phyloP scores from a whole-genome alignment of 768 basidiomycete genomes.

The Fomitopsis pulvina region DNA sequence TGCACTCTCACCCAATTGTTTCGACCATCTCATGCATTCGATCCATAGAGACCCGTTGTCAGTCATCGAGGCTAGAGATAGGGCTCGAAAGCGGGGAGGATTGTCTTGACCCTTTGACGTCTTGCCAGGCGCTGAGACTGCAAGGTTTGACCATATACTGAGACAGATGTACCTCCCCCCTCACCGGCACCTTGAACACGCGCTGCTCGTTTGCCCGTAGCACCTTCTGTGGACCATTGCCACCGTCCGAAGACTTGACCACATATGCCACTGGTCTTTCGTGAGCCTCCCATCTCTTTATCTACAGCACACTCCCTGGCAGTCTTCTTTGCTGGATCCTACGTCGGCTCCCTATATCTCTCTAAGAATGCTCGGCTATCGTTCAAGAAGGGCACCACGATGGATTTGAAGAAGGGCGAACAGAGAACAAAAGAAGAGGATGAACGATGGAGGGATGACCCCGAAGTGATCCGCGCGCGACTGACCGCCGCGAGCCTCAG shows the following conservation, averaged over 20 bases:
- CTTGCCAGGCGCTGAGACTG: background rate
- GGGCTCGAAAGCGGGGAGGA: background rate
- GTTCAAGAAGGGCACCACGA: slow-evolving; percentile 30
- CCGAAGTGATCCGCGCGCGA: slow-evolving; percentile 77
- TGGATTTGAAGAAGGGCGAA: slow-evolving; percentile 17
- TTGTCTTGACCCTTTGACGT: background rate
- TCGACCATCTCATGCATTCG: background rate
- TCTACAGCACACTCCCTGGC: slow-evolving; percentile 47
- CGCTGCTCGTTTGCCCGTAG: background rate
- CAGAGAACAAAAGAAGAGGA: slow-evolving; percentile 27
- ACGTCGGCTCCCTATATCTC: slow-evolving; percentile 82
- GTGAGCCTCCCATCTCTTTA: slow-evolving; percentile 17
- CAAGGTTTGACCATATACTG: background rate
- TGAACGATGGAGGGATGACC: slow-evolving; percentile 73
- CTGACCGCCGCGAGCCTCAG: slow-evolving; percentile 60
- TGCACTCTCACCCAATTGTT: background rate
- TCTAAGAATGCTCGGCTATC: slow-evolving; percentile 56
- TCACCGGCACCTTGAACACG: background rate
- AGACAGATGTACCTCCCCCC: background rate
- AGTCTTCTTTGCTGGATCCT: slow-evolving; percentile 51
- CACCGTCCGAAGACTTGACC: background rate
- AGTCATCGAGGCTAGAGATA: background rate
- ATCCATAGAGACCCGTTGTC: background rate
- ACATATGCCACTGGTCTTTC: slow-evolving; percentile 13
- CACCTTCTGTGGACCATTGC: background rate